Percentiles rank a stretch among this genome's conserved stretches.
Evolutionary conservation across 1,139 yeast species (phyloP).

Genomic region (Yamadazyma siamensis): DNA sequence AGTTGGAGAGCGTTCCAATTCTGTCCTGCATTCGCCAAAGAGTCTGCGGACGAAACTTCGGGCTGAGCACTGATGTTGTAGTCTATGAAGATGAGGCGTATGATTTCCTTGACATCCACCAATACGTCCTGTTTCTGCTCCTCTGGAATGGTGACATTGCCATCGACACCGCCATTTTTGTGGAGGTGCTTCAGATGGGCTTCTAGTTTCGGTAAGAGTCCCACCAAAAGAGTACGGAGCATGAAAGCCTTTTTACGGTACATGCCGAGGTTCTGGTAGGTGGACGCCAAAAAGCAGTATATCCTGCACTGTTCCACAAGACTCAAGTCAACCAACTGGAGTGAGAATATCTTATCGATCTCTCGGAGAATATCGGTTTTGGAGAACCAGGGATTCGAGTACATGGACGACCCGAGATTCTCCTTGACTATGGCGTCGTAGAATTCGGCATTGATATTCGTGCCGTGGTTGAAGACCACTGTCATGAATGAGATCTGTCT

Average conservation of each 20-base stretch:
- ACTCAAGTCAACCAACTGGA: constrained; percentile 43
- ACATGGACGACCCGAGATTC: constrained; percentile 5
- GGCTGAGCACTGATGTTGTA: constrained; percentile 39
- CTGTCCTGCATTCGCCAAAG: constrained; percentile 18
- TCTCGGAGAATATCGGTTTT: constrained; percentile 48
- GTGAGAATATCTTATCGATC: constrained; percentile 41
- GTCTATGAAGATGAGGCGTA: constrained; percentile 36
- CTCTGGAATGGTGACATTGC: neutral
- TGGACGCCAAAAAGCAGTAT: constrained; percentile 62
- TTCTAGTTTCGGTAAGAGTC: constrained; percentile 44
- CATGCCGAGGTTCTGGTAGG: constrained; percentile 62
- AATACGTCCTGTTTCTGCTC: neutral
- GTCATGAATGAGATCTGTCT: constrained; percentile 64
- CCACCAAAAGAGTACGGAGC: constrained; percentile 55
- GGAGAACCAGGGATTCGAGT: constrained; percentile 17
- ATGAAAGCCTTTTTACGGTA: constrained; percentile 68
- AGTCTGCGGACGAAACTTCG: constrained; percentile 22
- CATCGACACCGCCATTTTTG: neutral
- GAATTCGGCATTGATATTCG: constrained; percentile 43
- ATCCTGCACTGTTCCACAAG: constrained; percentile 56
- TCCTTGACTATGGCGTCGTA: constrained; percentile 27
- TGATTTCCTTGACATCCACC: constrained; percentile 26
- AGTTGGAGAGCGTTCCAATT: constrained; percentile 60
- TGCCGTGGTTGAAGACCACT: constrained; percentile 44
- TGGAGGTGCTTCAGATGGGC: constrained; percentile 1